Evolutionary conservation across 345 rosid species (phyloP).

Genomic region (Microthlaspi erraticum): DNA sequence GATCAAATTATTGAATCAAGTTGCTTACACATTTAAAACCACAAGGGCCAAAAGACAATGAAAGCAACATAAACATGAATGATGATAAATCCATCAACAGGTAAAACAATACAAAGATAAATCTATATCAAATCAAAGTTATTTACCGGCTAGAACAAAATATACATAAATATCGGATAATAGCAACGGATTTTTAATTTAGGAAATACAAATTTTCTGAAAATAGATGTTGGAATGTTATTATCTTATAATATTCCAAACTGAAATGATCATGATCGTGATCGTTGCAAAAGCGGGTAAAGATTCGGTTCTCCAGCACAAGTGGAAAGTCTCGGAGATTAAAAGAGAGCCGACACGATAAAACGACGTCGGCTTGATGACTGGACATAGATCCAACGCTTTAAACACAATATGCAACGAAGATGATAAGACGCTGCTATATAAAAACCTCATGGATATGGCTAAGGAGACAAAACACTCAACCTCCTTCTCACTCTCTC

Average conservation of each 20-base stretch:
- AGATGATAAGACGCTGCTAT: constrained; percentile 40
- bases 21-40: constrained; percentile 6
- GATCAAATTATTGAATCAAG: constrained; percentile 18
- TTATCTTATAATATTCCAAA: constrained; percentile 34
- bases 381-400: constrained; percentile 36
- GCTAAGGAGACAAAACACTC: constrained; percentile 41
- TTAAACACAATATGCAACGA: not conserved
- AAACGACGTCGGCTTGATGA: constrained; percentile 41
- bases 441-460: constrained; percentile 38
- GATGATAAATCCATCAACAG: not conserved
- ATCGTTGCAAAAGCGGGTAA: constrained; percentile 31
- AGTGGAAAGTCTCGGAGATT: constrained; percentile 31
- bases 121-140: not conserved
- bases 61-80: not conserved
- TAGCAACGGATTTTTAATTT: not conserved
- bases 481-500: not conserved
- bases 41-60: constrained; percentile 16
- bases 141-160: not conserved
- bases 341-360: constrained; percentile 2
- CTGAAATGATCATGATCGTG: constrained; percentile 25
- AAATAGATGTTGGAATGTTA: constrained; percentile 2
- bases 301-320: constrained; percentile 44
- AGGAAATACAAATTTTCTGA: not conserved
- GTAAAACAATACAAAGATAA: not conserved
- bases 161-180: not conserved